These are phyloP conservation scores for Acanthamoeba divionensis DNA, from an alignment of 208 protist species.

Conservation along the genomic window DNA sequence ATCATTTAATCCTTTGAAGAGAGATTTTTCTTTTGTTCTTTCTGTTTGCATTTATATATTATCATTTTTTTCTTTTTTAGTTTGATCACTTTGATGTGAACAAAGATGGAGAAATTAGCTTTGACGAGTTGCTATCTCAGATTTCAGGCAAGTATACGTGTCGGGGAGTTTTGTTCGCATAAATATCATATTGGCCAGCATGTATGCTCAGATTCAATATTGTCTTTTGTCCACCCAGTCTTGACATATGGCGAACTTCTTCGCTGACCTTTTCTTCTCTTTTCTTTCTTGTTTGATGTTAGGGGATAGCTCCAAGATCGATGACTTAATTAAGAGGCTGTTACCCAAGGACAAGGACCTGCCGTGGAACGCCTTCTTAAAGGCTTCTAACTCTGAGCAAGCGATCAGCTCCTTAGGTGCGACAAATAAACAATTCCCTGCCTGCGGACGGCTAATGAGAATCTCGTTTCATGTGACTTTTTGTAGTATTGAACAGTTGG, in stretches of 20 bases:
- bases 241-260: too few species aligned
- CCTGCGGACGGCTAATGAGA: too few species aligned
- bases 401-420: too few species aligned
- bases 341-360: slow-evolving; percentile 15
- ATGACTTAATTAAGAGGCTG: neutral
- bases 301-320: neutral
- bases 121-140: slow-evolving; percentile 23
- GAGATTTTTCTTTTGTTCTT: neutral
- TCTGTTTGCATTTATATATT: neutral
- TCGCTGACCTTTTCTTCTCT: neutral
- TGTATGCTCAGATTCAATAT: too few species aligned
- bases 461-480: too few species aligned
- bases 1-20: neutral
- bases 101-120: slow-evolving; percentile 50
- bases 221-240: too few species aligned
- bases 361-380: slow-evolving; percentile 24
- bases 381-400: too few species aligned
- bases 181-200: too few species aligned
- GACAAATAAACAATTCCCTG: too few species aligned
- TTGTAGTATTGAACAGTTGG: too few species aligned
- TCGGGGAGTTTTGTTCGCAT: too few species aligned
- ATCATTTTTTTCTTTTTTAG: neutral
- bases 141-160: neutral
- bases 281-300: neutral
- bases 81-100: slow-evolving; percentile 26